Evolutionary conservation across 225 moss, liverwort and hornwort species (phyloP).

Genomic region (Marchantia paleacea): DNA sequence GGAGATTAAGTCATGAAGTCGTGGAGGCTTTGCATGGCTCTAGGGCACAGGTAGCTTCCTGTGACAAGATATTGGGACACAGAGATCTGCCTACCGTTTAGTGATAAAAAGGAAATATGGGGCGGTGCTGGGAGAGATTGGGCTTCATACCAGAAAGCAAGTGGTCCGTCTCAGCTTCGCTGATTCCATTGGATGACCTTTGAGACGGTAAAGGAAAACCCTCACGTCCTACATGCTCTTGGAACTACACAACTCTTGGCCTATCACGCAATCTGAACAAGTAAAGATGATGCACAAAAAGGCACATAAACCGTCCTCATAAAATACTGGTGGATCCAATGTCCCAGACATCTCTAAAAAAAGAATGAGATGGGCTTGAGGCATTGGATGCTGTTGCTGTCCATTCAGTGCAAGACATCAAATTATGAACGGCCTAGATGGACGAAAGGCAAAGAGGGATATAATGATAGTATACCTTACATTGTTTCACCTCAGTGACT

Average conservation of each 20-base stretch:
- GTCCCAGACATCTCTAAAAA: neutral
- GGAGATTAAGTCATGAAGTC: neutral
- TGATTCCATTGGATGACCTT: neutral
- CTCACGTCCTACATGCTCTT: neutral
- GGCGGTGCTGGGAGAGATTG: no score
- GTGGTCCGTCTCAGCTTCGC: neutral
- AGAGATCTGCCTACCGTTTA: neutral
- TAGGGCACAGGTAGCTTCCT: neutral
- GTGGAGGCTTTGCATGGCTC: neutral
- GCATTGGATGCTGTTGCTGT: neutral
- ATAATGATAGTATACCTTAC: slow-evolving; percentile 28
- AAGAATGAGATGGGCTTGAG: neutral
- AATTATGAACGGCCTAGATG: slow-evolving; percentile 6
- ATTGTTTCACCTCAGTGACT: slow-evolving; percentile 24
- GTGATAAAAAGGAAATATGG: neutral
- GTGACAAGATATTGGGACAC: neutral
- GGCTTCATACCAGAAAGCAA: no score
- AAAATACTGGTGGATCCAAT: neutral
- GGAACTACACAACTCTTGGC: neutral
- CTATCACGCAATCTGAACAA: neutral
- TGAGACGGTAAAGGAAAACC: neutral
- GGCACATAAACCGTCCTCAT: neutral
- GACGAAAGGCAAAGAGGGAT: slow-evolving; percentile 19
- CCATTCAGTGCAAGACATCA: slow-evolving; percentile 12
- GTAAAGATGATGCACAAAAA: neutral